These are phyloP conservation scores for Candida palmyrensis DNA, from an alignment of 805 yeast genomes.

Conservation along the genomic window DNA sequence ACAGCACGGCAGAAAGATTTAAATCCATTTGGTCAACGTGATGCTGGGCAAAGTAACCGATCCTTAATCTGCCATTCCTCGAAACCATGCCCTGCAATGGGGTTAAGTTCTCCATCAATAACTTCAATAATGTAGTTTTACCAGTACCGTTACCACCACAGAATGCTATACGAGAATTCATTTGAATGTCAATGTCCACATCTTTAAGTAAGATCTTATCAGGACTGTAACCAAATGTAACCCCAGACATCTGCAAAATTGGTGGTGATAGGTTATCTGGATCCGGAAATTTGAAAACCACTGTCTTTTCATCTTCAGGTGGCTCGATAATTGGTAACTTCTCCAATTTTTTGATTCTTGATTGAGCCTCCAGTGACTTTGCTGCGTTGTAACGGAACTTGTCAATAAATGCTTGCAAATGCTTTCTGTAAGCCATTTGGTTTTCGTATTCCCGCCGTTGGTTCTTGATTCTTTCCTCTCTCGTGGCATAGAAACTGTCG, in stretches of 20 bases:
- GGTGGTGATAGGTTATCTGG: constrained; percentile 94
- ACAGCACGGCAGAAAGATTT: constrained; percentile 76
- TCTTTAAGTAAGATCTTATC: constrained; percentile 59
- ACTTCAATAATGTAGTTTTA: constrained; percentile 89
- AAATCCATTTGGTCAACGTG: constrained; percentile 98
- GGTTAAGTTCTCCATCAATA: constrained; percentile 69
- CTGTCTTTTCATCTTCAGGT: constrained; percentile 85
- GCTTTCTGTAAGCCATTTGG: constrained; percentile 94
- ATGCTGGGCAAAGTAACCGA: constrained; percentile 97
- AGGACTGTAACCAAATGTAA: constrained; percentile 77
- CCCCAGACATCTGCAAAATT: constrained; percentile 80
- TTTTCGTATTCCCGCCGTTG: constrained; percentile 94
- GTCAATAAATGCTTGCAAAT: constrained; percentile 91
- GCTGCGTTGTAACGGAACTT: constrained; percentile 97
- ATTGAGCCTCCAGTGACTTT: constrained; percentile 95
- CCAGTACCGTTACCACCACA: constrained; percentile 99
- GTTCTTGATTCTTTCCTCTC: constrained; percentile 92
- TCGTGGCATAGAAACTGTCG: constrained; percentile 86
- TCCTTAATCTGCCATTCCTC: constrained; percentile 79
- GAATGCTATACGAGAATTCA: constrained; percentile 92
- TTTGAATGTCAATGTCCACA: constrained; percentile 85
- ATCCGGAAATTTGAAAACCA: constrained; percentile 89
- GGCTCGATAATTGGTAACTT: constrained; percentile 89
- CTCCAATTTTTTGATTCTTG: constrained; percentile 94
- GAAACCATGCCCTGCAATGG: constrained; percentile 79